These are phyloP conservation scores for Gentiana macrophylla DNA, from an alignment of 257 asterid genomes.

Conservation along the genomic window DNA sequence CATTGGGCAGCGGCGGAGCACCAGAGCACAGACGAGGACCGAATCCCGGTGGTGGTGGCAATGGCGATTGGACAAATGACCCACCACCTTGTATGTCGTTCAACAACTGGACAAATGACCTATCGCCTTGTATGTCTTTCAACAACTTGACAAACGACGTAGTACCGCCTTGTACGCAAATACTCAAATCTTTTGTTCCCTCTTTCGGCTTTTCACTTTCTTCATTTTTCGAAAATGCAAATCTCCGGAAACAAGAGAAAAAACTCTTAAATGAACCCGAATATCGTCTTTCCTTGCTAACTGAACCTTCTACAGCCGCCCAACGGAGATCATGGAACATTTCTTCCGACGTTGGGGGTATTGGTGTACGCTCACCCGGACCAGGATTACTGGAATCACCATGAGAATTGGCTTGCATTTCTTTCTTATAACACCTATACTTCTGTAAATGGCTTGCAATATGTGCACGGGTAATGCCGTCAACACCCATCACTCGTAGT, in stretches of 20 bases:
- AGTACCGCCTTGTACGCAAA: constrained; percentile 8
- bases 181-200: constrained; percentile 7
- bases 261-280: constrained; percentile 37
- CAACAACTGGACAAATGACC: constrained; percentile 4
- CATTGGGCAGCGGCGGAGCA: constrained; percentile 21
- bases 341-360: constrained; percentile 18
- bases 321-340: constrained; percentile 44
- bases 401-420: no score
- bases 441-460: no score
- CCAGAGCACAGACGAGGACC: constrained; percentile 2
- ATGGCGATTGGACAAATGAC: not conserved
- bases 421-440: no score
- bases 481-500: no score
- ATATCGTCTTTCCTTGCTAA: constrained; percentile 23
- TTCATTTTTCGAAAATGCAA: constrained; percentile 27
- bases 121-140: constrained; percentile 13
- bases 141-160: constrained; percentile 19
- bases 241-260: constrained; percentile 40
- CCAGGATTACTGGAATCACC: no score
- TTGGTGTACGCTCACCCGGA: no score
- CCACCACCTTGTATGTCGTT: constrained; percentile 4
- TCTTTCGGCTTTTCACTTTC: constrained; percentile 8
- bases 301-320: constrained; percentile 33
- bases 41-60: not conserved
- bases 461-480: no score